Evolutionary conservation across 2,329 filamentous ascomycete genomes (phyloP), one percentile per base, ranked within the genome.

Genomic region (Penicillium sp.): DNA sequence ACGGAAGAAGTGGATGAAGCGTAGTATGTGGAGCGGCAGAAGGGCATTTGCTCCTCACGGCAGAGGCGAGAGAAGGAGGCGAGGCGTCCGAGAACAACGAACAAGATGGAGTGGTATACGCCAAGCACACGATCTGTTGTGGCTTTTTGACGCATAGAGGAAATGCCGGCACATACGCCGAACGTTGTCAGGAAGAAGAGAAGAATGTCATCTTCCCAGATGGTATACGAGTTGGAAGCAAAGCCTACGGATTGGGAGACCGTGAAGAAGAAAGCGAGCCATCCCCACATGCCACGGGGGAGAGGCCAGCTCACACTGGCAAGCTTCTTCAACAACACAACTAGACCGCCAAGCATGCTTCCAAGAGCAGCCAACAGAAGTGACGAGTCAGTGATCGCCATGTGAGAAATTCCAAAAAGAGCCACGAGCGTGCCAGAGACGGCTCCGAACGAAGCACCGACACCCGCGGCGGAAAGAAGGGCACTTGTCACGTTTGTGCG

Each of bases 41-140:
- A 94, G 0, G 93, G 93, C 88, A 97, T 96, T 72, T 98, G 93
- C 72, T 98, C 93, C 68, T 98, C 93, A 49, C 93, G 85, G 66
- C 93, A 98, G 18, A 98, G 82, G 56, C 90, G 87, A 8, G 93
- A 96, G 56, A 91, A 83, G 1, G 90, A 95, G 0, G 90, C 86
- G 3, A 91, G 46, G 46, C 91, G 84, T 11, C 85, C 85, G 9
- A 97, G 77, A 4, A 89, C 65, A 48, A 93, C 76, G 63, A 98
- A 97, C 1, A 89, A 74, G 18, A 91, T 66, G 0, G 93, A 93
- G 65, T 98, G 90, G 60, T 90, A 91, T 26, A 88, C 77, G 25
- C 86, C 90, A 40, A 95, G 72, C 9, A 85, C 81, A 37, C 86
- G 82, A 57, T 94, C 86, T 3, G 78, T 73, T 25, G 78, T 72